Base-by-base conservation (phyloP, 1,139 yeast species). In the Lodderomyces orthopsilosis region DNA sequence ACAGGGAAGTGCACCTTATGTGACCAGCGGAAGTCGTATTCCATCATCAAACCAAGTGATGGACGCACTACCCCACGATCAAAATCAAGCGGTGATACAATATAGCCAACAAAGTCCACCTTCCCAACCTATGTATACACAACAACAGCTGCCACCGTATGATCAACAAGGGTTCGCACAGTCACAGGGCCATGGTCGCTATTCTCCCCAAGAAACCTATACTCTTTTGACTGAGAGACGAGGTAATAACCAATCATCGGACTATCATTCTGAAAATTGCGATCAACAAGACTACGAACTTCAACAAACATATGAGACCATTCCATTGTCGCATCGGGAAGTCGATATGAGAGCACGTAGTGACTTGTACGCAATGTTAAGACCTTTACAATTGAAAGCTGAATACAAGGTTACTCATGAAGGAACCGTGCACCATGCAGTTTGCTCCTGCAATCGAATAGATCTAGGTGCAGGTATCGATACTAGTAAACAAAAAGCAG, bases 401-500 rank as follows among this genome's bases (percentile, higher is more conserved):
- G 44, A 52, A 7, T 63, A 63, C 45, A 51, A 51, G 35, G 18
- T 15, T 12, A 22, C 23, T 6, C 27, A 24, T 4, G 18, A n/a
- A 2, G 37, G 32, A 12, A 5, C 9, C 4, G 30, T 19, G 28
- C 33, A 15, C 18, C 32, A 23, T 26, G 14, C 41, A 12, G 6
- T 17, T 5, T 39, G 37, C 21, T 9, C 13, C 3, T 19, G 33
- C 30, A 62, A 64, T 42, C 65, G 62, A 9, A 43, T 57, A 10
- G 52, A 62, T 3, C 54, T 70, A 19, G 75, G 74, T 1, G 56
- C 55, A 13, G 70, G 72, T 4, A 53, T 55, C 36, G 70, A 67
- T 46, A 41, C 49, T 3, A 62, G 55, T 41, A 65, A 66, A 49
- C 59, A 61, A 43, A 47, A 54, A 12, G 70, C 73, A 22, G 56